A percentile compares a stretch with the other conserved stretches of the same genome.
These are phyloP conservation scores for Ogataea pignaliae DNA, from an alignment of 805 yeast species.

Conservation along the genomic window DNA sequence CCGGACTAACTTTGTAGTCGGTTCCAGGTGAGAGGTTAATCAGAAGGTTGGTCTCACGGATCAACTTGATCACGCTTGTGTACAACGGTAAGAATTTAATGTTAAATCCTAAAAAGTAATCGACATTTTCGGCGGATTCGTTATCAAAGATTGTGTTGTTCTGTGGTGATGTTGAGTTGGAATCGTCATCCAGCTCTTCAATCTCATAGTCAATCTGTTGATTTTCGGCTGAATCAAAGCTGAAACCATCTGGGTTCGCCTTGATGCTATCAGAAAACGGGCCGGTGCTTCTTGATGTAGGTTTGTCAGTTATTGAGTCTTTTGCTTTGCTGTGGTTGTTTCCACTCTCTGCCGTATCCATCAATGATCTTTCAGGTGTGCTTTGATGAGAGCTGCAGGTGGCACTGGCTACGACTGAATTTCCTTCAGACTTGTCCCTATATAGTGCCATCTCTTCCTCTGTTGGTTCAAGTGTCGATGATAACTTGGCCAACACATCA, in stretches of 20 bases:
- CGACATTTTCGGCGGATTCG: constrained; percentile 43
- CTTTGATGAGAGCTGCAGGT: background rate
- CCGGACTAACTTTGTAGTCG: constrained; percentile 9
- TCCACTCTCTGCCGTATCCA: background rate
- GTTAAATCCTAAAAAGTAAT: constrained; percentile 64
- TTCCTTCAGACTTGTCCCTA: constrained; percentile 3
- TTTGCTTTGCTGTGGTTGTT: background rate
- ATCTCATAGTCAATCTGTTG: constrained; percentile 27
- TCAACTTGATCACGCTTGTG: constrained; percentile 42
- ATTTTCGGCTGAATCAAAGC: background rate
- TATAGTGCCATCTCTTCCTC: constrained; percentile 16
- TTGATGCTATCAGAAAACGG: background rate
- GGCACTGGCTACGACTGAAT: background rate
- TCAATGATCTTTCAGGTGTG: background rate
- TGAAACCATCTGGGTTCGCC: background rate
- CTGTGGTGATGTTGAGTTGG: background rate
- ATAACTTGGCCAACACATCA: constrained; percentile 59
- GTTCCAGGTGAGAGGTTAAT: constrained; percentile 5
- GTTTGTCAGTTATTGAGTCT: background rate
- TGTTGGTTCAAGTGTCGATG: constrained; percentile 42
- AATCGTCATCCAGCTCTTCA: constrained; percentile 10
- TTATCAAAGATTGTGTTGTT: constrained; percentile 10
- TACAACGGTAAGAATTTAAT: constrained; percentile 54
- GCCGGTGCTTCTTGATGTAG: no score
- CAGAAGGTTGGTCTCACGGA: constrained; percentile 28